These are phyloP conservation scores for Rhamnella rubrinervis DNA, from an alignment of 331 rosid genomes.

Conservation along the genomic window DNA sequence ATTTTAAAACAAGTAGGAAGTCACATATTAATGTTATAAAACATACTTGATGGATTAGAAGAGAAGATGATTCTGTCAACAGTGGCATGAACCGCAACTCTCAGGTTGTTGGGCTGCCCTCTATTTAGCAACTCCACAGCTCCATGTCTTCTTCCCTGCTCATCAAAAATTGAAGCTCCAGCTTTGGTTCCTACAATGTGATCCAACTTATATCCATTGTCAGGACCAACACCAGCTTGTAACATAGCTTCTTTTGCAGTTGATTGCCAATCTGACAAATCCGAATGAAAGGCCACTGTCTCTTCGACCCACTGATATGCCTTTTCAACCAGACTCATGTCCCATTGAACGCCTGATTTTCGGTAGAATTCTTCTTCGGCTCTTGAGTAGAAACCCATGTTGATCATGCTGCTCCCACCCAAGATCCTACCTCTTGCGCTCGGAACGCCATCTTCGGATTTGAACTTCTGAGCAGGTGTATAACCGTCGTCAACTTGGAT, in stretches of 20 bases:
- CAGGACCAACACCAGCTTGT: slow-evolving; percentile 20
- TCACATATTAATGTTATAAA: neutral
- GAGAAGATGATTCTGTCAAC: slow-evolving; percentile 26
- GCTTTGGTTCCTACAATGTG: slow-evolving; percentile 15
- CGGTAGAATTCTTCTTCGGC: slow-evolving; percentile 8
- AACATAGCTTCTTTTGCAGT: slow-evolving; percentile 9
- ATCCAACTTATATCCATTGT: slow-evolving; percentile 6
- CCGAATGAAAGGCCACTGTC: neutral
- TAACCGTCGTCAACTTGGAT: neutral
- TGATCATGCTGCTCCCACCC: slow-evolving; percentile 21
- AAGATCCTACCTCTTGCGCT: slow-evolving; percentile 24
- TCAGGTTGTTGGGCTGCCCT: slow-evolving; percentile 12
- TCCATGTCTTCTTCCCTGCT: slow-evolving; percentile 23
- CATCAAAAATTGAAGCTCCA: slow-evolving; percentile 15
- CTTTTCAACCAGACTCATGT: slow-evolving; percentile 20
- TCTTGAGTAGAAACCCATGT: slow-evolving; percentile 21
- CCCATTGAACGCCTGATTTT: slow-evolving; percentile 21
- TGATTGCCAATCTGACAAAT: slow-evolving; percentile 10
- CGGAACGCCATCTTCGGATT: slow-evolving; percentile 25
- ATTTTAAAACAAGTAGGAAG: too few relatives aligned
- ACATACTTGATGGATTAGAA: neutral
- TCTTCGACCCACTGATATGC: slow-evolving; percentile 30
- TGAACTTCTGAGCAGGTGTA: slow-evolving; percentile 8
- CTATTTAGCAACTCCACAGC: slow-evolving; percentile 31
- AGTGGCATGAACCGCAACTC: slow-evolving; percentile 21